Conservation (phyloP, 208 protist species). For the Leishmania guyanensis region DNA sequence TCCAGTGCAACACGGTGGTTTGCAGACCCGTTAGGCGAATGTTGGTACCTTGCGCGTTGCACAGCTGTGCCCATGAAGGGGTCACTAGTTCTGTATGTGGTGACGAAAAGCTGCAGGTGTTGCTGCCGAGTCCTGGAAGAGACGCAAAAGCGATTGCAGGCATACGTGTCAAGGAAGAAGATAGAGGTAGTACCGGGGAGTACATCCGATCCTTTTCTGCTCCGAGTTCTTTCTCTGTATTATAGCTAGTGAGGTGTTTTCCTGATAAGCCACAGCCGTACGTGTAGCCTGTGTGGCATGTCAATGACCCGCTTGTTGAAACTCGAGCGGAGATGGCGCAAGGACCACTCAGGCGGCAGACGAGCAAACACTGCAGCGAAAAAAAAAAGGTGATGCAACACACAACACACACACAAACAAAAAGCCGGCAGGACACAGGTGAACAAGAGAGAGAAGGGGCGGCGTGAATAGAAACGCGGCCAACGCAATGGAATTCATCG, state of each 20-base stretch:
- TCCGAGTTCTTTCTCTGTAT: not conserved
- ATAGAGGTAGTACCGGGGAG: not conserved
- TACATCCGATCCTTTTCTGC: not conserved
- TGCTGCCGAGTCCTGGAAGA: not conserved
- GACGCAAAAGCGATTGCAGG: not conserved
- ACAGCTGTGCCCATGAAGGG: not conserved
- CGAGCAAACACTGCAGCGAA: not conserved
- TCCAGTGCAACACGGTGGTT: not conserved
- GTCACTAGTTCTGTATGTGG: not conserved
- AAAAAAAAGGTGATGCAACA: not conserved
- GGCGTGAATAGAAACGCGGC: not conserved
- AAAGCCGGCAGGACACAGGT: not conserved
- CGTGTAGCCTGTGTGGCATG: not conserved
- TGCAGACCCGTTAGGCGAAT: not conserved
- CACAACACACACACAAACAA: not conserved
- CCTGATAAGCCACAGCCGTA: not conserved
- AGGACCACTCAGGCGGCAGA: not conserved
- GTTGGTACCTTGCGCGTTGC: not conserved
- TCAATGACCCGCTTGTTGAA: not conserved
- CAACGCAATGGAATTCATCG: not conserved
- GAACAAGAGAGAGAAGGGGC: not conserved
- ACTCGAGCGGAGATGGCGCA: not conserved
- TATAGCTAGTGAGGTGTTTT: not conserved
- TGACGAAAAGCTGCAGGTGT: not conserved
- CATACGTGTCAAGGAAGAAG: not conserved